phyloP scores from a whole-genome alignment of 305 asterid genomes.

The Plantago lanceolata region DNA sequence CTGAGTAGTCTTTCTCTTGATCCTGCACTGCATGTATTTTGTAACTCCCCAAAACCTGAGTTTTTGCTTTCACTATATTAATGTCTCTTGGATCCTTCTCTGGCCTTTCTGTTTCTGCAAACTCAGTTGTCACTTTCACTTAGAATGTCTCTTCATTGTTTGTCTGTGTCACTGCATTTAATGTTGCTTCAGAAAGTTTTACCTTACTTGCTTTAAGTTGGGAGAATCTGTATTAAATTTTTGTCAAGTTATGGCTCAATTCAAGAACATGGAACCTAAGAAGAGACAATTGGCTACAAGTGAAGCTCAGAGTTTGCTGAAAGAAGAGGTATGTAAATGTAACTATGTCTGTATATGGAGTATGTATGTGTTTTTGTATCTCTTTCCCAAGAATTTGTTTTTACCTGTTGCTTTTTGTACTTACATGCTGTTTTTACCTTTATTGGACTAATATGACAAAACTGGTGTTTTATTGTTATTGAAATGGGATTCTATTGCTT shows the following conservation, averaged over 20 bases:
- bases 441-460: neutral
- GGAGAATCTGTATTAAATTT: constrained; percentile 16
- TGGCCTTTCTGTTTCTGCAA: constrained; percentile 31
- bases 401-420: neutral
- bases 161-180: constrained; percentile 42
- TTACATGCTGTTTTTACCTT: neutral
- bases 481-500: neutral
- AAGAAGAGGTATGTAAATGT: constrained; percentile 46
- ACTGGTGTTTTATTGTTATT: neutral
- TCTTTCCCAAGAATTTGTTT: neutral
- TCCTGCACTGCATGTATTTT: neutral
- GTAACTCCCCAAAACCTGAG: constrained; percentile 1
- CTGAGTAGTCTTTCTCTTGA: constrained; percentile 32
- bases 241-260: constrained; percentile 27
- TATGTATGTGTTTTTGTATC: neutral
- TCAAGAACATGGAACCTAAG: constrained; percentile 39
- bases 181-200: constrained; percentile 27
- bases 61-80: constrained; percentile 40
- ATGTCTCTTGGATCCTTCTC: constrained; percentile 50
- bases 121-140: constrained; percentile 44
- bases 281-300: constrained; percentile 48
- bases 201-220: constrained; percentile 11
- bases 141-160: constrained; percentile 33
- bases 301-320: constrained; percentile 39
- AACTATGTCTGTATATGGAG: neutral